Conservation (phyloP, 2,329 filamentous ascomycete species). For the Beauveria brongniartii region DNA sequence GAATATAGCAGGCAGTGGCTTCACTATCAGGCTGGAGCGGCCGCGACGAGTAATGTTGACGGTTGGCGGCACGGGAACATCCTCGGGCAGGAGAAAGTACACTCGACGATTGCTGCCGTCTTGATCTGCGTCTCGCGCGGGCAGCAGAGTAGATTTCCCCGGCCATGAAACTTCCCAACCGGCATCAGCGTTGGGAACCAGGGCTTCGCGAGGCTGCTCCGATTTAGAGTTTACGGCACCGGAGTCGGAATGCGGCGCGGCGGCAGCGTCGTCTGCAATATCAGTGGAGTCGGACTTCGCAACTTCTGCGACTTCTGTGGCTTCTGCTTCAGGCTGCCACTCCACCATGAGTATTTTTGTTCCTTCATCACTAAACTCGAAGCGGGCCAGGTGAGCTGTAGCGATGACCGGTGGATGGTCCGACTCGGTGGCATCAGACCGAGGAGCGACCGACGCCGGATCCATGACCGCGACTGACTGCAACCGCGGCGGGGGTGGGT, state of each 20-base stretch:
- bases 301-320: neutral
- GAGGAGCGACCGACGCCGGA: conserved; percentile 26
- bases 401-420: conserved; percentile 11
- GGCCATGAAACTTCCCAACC: conserved; percentile 77
- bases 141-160: conserved; percentile 65
- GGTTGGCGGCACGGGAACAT: conserved; percentile 60
- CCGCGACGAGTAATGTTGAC: conserved; percentile 53
- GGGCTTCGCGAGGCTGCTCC: conserved; percentile 9
- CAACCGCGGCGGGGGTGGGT: conserved; percentile 6
- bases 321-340: conserved; percentile 50
- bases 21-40: conserved; percentile 47
- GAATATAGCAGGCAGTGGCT: conserved; percentile 81
- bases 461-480: conserved; percentile 18
- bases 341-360: conserved; percentile 93
- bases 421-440: conserved; percentile 16
- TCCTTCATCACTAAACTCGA: conserved; percentile 81
- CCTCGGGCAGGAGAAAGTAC: conserved; percentile 74
- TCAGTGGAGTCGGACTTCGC: neutral
- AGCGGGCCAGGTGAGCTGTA: conserved; percentile 51
- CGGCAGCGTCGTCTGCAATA: neutral
- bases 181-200: conserved; percentile 15
- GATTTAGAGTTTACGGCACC: neutral
- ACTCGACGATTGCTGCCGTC: conserved; percentile 46
- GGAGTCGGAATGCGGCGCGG: neutral
- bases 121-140: conserved; percentile 38